phyloP scores from a whole-genome alignment of 352 stramenopile species.

The Phytophthora melonis region DNA sequence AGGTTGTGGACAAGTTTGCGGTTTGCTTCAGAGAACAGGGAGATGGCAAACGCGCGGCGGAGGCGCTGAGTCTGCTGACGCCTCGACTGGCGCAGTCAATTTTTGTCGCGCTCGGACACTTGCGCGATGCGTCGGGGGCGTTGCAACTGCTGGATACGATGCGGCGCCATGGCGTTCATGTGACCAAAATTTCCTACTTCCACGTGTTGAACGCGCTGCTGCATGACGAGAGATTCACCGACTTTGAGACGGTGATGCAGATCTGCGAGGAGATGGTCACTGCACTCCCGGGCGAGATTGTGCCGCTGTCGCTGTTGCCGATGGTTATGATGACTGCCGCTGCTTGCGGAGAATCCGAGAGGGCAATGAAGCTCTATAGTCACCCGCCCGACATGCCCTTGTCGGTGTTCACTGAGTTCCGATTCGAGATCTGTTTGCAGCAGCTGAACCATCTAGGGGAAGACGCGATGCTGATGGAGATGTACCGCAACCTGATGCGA shows the following conservation, averaged over 20 bases:
- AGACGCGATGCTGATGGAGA: constrained; percentile 57
- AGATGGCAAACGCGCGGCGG: not conserved
- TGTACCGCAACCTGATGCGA: constrained; percentile 63
- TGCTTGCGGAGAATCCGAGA: constrained; percentile 57
- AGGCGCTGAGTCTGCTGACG: constrained; percentile 42
- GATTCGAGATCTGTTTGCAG: constrained; percentile 76
- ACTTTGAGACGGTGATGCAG: constrained; percentile 62
- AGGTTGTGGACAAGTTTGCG: constrained; percentile 61
- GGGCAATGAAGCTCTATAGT: constrained; percentile 73
- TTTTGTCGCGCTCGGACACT: constrained; percentile 60
- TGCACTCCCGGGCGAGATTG: constrained; percentile 39
- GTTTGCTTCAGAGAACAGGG: constrained; percentile 20
- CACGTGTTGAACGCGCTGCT: constrained; percentile 67
- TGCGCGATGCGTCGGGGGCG: constrained; percentile 43
- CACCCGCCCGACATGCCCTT: constrained; percentile 50
- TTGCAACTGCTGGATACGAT: constrained; percentile 51
- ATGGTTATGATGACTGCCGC: constrained; percentile 69
- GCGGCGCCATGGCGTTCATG: constrained; percentile 37
- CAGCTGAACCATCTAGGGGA: constrained; percentile 57
- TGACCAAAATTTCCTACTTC: constrained; percentile 68
- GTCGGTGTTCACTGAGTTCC: constrained; percentile 60
- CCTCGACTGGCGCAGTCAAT: constrained; percentile 56
- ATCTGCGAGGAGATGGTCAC: constrained; percentile 65
- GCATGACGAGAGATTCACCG: constrained; percentile 52
- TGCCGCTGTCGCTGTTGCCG: constrained; percentile 66